These are phyloP conservation scores for Acacia confusa DNA, from an alignment of 306 rosid genomes.

Conservation along the genomic window DNA sequence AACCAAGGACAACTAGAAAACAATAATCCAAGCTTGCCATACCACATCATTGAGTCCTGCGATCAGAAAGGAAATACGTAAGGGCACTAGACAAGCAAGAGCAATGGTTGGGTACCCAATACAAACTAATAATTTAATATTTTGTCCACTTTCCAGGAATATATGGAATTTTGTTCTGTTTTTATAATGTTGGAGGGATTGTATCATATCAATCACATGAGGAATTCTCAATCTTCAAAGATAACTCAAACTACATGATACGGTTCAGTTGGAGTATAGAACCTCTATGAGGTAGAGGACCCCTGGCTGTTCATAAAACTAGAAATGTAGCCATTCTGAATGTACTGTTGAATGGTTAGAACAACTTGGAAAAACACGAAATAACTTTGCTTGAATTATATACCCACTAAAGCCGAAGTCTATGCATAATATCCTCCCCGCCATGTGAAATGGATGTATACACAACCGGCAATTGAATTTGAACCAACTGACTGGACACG, in stretches of 20 bases:
- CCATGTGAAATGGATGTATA: background rate
- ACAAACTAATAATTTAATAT: background rate
- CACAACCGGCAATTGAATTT: background rate
- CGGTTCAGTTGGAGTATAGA: background rate
- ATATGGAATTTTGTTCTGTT: background rate
- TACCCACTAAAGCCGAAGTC: background rate
- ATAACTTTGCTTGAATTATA: background rate
- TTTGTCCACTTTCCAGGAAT: background rate
- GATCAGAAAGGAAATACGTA: slow-evolving; percentile 25
- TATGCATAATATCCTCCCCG: background rate
- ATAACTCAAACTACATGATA: background rate
- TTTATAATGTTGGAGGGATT: background rate
- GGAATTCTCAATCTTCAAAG: background rate
- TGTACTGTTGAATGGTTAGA: background rate
- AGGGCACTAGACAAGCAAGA: background rate
- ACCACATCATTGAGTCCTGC: slow-evolving; percentile 34
- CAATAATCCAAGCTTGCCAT: slow-evolving; percentile 27
- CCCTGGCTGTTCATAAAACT: background rate
- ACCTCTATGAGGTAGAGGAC: background rate
- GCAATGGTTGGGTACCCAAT: background rate
- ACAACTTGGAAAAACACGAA: background rate
- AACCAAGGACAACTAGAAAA: slow-evolving; percentile 11
- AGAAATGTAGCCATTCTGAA: background rate
- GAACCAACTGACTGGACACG: background rate
- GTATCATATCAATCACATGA: background rate